Base-by-base conservation (phyloP, 2,329 filamentous ascomycete species). In the Neofusicoccum parvum region DNA sequence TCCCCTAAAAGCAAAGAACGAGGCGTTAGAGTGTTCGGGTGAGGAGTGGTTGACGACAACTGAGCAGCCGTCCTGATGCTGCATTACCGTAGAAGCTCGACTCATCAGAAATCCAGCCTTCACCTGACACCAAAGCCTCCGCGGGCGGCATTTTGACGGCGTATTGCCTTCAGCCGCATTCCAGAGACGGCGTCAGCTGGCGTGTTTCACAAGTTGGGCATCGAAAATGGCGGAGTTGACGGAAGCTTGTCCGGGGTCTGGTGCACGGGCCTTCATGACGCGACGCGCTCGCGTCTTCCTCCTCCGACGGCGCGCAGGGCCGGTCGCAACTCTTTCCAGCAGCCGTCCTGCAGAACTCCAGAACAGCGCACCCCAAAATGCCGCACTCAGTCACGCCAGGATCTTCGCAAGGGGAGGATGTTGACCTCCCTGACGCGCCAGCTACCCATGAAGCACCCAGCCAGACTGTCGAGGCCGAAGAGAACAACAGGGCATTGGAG, bases 301-400 rank as follows among this genome's bases (percentile, higher is more conserved):
- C 41, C 49, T 23, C n/a, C 17, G 17, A 14, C 51, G 17, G 20
- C 51, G 27, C 17, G 51, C 43, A 34, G 43, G 34, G 36, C 36
- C 45, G 12, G 20, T 37, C 51, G 41, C 43, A 37, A 14, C 32
- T 48, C 56, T 60, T 15, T 15, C 20, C 56, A 60, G 41, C 56
- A 48, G 56, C 15, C n/a, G 41, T 5, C 27, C 41, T 39, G 10
- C n/a, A 17, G 14, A 62, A n/a, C 64, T 39, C 36, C 48, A 48
- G 3, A 23, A 32, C 53, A 59, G 17, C 39, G 11, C 34, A 48
- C 32, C 15, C 14, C 68, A 71, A 62, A 41, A 83, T 83, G 81
- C 81, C 81, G 65, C 81, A 83, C 72, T 80, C 81, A 39, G 66
- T 79, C 36, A 80, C 81, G 2, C 75, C 79, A 20, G 72, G 76